These are phyloP conservation scores for Phytopythium aichiense DNA, from an alignment of 352 stramenopile species.

Conservation along the genomic window DNA sequence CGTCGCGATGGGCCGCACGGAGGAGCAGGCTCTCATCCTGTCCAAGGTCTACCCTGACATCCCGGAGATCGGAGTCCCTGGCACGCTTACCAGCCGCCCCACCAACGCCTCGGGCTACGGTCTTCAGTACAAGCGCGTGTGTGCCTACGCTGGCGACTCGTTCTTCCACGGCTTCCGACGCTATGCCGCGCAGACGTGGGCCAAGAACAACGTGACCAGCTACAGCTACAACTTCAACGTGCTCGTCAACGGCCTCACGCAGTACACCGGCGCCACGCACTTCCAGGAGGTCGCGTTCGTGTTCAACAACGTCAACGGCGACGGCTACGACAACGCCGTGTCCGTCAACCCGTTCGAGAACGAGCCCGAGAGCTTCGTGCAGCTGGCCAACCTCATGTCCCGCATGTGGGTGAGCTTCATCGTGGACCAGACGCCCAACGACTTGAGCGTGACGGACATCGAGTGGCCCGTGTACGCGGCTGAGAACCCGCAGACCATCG, in stretches of 20 bases:
- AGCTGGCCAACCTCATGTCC: slow-evolving; percentile 19
- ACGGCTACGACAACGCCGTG: slow-evolving; percentile 14
- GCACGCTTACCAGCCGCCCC: too few relatives aligned
- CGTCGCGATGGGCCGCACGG: slow-evolving; percentile 13
- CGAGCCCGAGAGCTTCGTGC: slow-evolving; percentile 15
- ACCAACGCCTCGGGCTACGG: slow-evolving; percentile 11
- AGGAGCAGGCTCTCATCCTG: slow-evolving; percentile 15
- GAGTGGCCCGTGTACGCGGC: slow-evolving; percentile 22
- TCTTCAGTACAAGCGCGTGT: too few relatives aligned
- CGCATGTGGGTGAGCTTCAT: slow-evolving; percentile 32
- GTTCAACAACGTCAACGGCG: slow-evolving; percentile 23
- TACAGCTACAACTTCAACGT: slow-evolving; percentile 32
- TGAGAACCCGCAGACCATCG: slow-evolving; percentile 22
- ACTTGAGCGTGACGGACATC: slow-evolving; percentile 13
- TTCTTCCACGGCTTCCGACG: slow-evolving; percentile 13
- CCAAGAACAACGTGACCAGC: slow-evolving; percentile 13
- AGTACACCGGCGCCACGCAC: slow-evolving; percentile 20
- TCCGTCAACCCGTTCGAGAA: slow-evolving; percentile 17
- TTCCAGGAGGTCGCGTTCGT: slow-evolving; percentile 25
- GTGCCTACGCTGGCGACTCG: too few relatives aligned
- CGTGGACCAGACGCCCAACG: slow-evolving; percentile 20
- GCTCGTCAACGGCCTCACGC: slow-evolving; percentile 4
- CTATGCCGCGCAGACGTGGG: slow-evolving; percentile 25
- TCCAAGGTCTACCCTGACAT: slow-evolving; percentile 21
- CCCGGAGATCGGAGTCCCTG: too few relatives aligned